Conservation (phyloP, 768 basidiomycete genomes). For the Lactifluus rugatus region DNA sequence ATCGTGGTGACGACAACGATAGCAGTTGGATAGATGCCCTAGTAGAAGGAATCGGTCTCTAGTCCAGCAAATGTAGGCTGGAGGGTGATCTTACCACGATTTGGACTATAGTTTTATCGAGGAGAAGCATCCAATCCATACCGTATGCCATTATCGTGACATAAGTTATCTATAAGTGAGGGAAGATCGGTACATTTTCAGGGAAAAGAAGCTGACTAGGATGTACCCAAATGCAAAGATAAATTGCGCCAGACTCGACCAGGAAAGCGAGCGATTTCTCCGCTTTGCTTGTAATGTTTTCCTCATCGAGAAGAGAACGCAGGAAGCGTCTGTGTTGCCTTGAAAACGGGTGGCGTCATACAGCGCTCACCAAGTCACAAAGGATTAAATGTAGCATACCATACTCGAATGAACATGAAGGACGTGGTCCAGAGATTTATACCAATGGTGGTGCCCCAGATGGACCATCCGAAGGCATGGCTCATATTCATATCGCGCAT, state of each 20-base stretch:
- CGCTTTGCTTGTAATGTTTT: background rate
- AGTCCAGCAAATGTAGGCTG: background rate
- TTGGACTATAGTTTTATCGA: background rate
- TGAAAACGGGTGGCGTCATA: background rate
- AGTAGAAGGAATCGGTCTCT: background rate
- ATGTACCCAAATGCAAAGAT: constrained; percentile 4
- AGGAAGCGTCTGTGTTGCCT: constrained; percentile 3
- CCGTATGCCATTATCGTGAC: background rate
- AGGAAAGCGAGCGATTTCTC: background rate
- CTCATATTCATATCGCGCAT: background rate
- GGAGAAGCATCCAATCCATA: background rate
- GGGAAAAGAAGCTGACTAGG: background rate
- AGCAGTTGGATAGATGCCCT: constrained; percentile 9
- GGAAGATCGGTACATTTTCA: background rate
- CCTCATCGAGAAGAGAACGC: background rate
- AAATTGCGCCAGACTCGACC: constrained; percentile 5
- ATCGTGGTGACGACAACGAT: constrained; percentile 8
- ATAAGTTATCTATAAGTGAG: background rate
- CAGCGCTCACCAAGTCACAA: background rate
- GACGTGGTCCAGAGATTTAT: constrained; percentile 12
- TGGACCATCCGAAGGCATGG: background rate
- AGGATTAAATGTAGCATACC: background rate
- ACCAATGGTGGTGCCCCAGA: background rate
- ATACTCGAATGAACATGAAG: constrained; percentile 6
- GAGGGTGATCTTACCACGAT: constrained; percentile 2